phyloP scores from a whole-genome alignment of 2,329 filamentous ascomycete species.

The Fusarium algeriense region DNA sequence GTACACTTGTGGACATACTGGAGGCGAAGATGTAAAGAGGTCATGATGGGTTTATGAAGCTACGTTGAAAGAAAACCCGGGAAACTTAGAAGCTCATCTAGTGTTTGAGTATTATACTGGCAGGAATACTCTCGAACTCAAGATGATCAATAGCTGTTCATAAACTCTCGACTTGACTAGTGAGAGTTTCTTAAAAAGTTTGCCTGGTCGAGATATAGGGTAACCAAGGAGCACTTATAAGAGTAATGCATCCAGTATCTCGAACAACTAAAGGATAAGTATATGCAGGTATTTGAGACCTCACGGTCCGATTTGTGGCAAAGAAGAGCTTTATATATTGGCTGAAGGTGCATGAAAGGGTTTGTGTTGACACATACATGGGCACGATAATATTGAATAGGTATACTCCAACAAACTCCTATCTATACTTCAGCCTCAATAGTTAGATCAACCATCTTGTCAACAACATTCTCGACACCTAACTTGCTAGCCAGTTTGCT shows the following conservation, averaged over 20 bases:
- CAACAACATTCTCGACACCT: conserved; percentile 39
- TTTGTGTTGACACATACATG: background rate
- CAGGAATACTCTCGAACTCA: no score
- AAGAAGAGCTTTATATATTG: background rate
- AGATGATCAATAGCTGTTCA: background rate
- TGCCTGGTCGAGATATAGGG: background rate
- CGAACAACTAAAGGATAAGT: background rate
- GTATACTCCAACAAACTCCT: conserved; percentile 14
- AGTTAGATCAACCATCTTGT: conserved; percentile 46
- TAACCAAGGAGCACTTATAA: no score
- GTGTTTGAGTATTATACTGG: no score
- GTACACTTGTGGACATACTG: background rate
- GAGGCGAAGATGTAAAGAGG: background rate
- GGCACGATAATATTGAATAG: background rate
- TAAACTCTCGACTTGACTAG: background rate
- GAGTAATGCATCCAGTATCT: background rate
- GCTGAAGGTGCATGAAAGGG: background rate
- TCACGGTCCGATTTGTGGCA: background rate
- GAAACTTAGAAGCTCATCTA: no score
- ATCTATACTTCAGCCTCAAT: conserved; percentile 38
- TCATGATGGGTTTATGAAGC: background rate
- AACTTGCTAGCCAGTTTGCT: conserved; percentile 26
- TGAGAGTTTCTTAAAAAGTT: background rate
- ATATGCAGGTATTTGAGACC: background rate
- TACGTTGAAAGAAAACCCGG: no score